These are phyloP conservation scores for Salix koriyanagi DNA, from an alignment of 345 rosid species.

Conservation along the genomic window DNA sequence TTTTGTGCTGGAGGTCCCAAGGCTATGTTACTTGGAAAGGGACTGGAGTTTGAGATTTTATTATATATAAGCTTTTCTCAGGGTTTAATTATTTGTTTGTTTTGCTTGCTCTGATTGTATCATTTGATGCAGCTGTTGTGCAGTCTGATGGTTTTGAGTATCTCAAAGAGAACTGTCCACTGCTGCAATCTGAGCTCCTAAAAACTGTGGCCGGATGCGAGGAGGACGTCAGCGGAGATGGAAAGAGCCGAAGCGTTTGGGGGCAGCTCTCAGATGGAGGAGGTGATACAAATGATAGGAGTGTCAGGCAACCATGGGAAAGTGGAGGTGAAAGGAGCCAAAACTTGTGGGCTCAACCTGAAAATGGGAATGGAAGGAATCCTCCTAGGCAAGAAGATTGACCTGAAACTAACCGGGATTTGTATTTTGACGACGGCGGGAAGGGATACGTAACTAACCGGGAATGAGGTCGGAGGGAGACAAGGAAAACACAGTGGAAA, in stretches of 20 bases:
- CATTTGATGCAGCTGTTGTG: slow-evolving; percentile 57
- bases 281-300: slow-evolving; percentile 53
- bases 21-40: too few species aligned
- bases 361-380: slow-evolving; percentile 43
- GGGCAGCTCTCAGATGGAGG: slow-evolving; percentile 65
- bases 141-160: slow-evolving; percentile 64
- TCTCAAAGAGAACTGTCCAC: slow-evolving; percentile 59
- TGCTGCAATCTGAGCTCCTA: slow-evolving; percentile 65
- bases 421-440: background rate
- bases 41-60: too few species aligned
- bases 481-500: background rate
- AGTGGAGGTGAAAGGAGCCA: slow-evolving; percentile 61
- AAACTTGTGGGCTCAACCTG: slow-evolving; percentile 61
- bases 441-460: background rate
- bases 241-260: slow-evolving; percentile 66
- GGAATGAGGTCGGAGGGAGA: background rate
- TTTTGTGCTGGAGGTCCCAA: too few species aligned
- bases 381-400: slow-evolving; percentile 50
- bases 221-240: slow-evolving; percentile 54
- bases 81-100: background rate
- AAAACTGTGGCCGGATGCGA: slow-evolving; percentile 74
- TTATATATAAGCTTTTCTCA: background rate
- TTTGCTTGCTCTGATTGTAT: slow-evolving; percentile 2
- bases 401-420: background rate
- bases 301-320: slow-evolving; percentile 59